Evolutionary conservation across 208 protist genomes (phyloP).

Genomic region (Phytomonas francai): DNA sequence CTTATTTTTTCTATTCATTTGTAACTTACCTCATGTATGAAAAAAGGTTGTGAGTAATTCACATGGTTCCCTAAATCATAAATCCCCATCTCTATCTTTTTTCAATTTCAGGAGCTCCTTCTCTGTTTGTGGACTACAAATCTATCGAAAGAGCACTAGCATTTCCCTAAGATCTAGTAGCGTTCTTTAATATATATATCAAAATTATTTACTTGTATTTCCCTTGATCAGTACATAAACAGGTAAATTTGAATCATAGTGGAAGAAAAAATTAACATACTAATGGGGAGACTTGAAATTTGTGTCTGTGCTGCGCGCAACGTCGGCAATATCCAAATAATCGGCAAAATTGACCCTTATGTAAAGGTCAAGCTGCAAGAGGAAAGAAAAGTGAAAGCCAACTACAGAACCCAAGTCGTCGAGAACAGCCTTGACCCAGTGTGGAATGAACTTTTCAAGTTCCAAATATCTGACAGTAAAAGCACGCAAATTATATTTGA

Average conservation of each 20-base stretch:
- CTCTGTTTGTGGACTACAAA: no score
- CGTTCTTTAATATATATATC: no score
- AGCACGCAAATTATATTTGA: conserved; percentile 38
- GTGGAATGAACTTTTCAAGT: conserved; percentile 65
- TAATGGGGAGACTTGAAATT: conserved; percentile 76
- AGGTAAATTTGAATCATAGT: not conserved
- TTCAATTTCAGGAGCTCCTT: no score
- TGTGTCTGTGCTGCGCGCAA: conserved; percentile 57
- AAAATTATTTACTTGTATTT: no score
- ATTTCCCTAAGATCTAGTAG: no score
- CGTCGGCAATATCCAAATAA: conserved; percentile 40
- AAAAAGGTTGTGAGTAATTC: no score
- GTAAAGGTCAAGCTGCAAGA: conserved; percentile 34
- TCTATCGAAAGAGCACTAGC: no score
- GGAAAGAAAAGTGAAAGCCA: conserved; percentile 21
- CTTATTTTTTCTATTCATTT: no score
- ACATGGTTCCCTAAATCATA: no score
- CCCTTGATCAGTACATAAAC: not conserved
- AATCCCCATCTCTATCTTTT: no score
- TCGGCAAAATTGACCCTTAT: conserved; percentile 54
- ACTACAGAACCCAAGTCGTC: conserved; percentile 40
- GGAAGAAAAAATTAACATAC: conserved; percentile 29
- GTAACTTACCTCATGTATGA: no score
- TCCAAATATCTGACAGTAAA: conserved; percentile 50
- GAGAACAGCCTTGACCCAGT: conserved; percentile 45